These are phyloP conservation scores for Heimioporus punctisporus DNA, from an alignment of 1,284 basidiomycete species.

Conservation along the genomic window DNA sequence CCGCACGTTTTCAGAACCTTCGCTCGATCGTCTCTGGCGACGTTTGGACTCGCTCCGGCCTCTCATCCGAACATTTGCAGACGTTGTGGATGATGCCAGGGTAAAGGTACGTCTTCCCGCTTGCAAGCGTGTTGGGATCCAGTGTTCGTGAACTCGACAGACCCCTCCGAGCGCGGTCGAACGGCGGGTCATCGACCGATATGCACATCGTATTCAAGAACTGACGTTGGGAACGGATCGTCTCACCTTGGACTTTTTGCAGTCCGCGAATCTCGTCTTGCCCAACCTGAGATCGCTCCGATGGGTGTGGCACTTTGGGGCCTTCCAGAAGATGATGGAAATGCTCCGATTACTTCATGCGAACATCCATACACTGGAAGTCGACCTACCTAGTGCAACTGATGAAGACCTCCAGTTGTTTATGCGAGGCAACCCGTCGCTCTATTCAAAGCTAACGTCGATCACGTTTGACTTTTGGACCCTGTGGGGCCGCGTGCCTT, in stretches of 20 bases:
- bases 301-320: too few species aligned
- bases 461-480: neutral
- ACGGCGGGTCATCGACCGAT: neutral
- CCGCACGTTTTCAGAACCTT: too few species aligned
- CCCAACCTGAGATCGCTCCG: neutral
- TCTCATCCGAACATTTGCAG: neutral
- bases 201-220: neutral
- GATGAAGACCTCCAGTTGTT: too few species aligned
- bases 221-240: neutral
- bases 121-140: neutral
- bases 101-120: neutral
- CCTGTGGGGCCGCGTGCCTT: neutral
- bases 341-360: neutral
- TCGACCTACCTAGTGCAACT: too few species aligned
- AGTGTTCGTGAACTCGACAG: neutral
- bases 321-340: too few species aligned
- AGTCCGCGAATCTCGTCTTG: neutral
- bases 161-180: neutral
- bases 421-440: too few species aligned
- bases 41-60: neutral
- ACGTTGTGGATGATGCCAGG: too few species aligned
- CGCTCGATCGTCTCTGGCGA: too few species aligned
- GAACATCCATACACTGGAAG: neutral
- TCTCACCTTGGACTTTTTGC: neutral
- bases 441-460: neutral